Percentiles rank a stretch among this genome's conserved stretches.
Evolutionary conservation across 2,329 filamentous ascomycete genomes (phyloP).

Genomic region (Phialocephala sp.): DNA sequence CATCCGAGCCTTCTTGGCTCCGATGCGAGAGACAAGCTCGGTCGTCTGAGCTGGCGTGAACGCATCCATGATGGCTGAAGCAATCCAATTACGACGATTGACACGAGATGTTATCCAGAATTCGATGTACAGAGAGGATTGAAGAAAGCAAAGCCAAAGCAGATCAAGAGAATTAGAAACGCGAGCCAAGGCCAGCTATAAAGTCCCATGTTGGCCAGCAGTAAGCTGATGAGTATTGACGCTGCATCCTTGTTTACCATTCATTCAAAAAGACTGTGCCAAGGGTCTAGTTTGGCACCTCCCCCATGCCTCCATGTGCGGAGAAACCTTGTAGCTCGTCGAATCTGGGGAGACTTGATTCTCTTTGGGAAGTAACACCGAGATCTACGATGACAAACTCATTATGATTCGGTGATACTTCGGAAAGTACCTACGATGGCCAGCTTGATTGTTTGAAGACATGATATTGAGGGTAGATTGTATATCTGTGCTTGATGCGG

Average conservation of each 20-base stretch:
- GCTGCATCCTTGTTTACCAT: neutral
- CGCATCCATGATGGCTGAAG: slow-evolving; percentile 42
- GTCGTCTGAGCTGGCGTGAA: slow-evolving; percentile 56
- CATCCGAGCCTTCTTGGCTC: slow-evolving; percentile 57
- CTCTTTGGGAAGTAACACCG: slow-evolving; percentile 10
- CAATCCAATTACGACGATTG: neutral
- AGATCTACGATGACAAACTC: neutral
- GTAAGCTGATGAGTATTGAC: slow-evolving; percentile 5
- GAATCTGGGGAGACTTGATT: slow-evolving; percentile 9
- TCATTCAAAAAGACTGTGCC: neutral
- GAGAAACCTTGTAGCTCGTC: slow-evolving; percentile 8
- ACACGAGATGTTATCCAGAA: neutral
- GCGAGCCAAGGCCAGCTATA: neutral
- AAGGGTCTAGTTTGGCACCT: neutral
- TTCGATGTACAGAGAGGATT: neutral
- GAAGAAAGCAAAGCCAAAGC: neutral
- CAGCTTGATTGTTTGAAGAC: neutral
- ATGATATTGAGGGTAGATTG: neutral
- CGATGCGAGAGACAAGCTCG: slow-evolving; percentile 56
- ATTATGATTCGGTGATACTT: slow-evolving; percentile 1
- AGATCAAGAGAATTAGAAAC: neutral
- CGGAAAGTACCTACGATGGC: neutral
- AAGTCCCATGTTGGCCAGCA: neutral
- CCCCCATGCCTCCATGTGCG: slow-evolving; percentile 1
- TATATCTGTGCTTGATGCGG: neutral